Evolutionary conservation across 163 green algal genomes (phyloP).

Genomic region (Volvox carteri): DNA sequence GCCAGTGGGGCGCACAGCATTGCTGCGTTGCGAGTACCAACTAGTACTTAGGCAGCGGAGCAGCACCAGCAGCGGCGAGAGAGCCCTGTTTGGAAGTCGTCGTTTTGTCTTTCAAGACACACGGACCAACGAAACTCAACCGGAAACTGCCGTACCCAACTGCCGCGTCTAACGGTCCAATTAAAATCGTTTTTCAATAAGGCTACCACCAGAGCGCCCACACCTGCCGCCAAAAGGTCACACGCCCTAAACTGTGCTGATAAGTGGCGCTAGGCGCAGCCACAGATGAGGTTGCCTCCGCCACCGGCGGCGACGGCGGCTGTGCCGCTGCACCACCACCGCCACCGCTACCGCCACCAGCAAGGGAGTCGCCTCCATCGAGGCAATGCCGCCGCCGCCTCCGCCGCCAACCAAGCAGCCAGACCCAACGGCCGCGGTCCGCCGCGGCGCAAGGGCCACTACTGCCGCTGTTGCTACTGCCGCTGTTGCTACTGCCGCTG

Average conservation of each 20-base stretch:
- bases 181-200: too few species aligned
- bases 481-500: neutral
- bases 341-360: neutral
- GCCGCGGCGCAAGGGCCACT: neutral
- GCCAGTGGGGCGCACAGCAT: too few species aligned
- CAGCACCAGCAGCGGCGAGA: too few species aligned
- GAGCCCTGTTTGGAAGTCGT: too few species aligned
- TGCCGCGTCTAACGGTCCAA: too few species aligned
- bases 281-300: neutral
- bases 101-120: too few species aligned
- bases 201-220: too few species aligned
- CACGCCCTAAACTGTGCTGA: neutral
- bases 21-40: too few species aligned
- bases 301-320: neutral
- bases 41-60: too few species aligned
- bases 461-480: neutral
- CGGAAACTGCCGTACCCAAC: too few species aligned
- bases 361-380: neutral
- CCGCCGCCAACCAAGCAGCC: neutral
- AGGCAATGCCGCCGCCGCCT: neutral
- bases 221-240: conserved; percentile 38
- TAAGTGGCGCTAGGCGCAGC: conserved; percentile 22
- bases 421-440: neutral
- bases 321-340: neutral
- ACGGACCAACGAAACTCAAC: too few species aligned